Conservation (phyloP, 768 basidiomycete genomes). For the Antrodiella citrinella region DNA sequence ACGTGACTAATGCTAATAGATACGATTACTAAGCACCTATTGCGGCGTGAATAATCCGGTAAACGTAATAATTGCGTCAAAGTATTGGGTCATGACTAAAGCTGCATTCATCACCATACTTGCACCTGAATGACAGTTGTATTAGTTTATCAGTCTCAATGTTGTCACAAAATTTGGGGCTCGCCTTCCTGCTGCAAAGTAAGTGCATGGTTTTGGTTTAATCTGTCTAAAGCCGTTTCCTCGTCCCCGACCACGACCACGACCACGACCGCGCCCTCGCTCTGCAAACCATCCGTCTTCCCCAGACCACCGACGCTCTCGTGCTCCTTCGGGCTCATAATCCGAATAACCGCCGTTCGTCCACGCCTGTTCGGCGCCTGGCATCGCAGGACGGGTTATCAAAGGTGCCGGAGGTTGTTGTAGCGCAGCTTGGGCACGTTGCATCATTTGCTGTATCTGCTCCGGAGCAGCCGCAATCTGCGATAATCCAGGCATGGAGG, state of each 20-base stretch:
- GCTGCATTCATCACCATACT: conserved; percentile 83
- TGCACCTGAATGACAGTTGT: conserved; percentile 55
- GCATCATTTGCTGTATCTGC: conserved; percentile 56
- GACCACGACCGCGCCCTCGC: conserved; percentile 51
- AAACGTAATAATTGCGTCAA: not conserved
- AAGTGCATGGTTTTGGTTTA: conserved; percentile 87
- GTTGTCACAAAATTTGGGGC: conserved; percentile 41
- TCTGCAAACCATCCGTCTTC: conserved; percentile 47
- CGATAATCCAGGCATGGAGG: conserved; percentile 36
- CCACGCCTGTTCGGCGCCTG: conserved; percentile 15
- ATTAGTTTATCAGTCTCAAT: conserved; percentile 30
- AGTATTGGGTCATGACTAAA: conserved; percentile 55
- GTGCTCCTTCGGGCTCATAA: conserved; percentile 9
- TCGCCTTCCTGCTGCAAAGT: conserved; percentile 90
- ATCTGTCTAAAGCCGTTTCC: conserved; percentile 74
- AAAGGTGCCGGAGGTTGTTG: conserved; percentile 9
- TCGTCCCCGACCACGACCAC: conserved; percentile 55
- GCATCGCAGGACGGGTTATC: conserved; percentile 7
- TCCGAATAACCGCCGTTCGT: conserved; percentile 13
- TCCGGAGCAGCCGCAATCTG: conserved; percentile 46
- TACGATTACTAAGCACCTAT: not conserved
- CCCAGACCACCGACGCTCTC: conserved; percentile 15
- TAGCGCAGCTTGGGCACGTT: conserved; percentile 32
- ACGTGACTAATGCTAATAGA: not conserved
- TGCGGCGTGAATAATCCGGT: conserved; percentile 2